Percentiles rank a stretch among this genome's conserved stretches.
phyloP scores from a whole-genome alignment of 176 grass and related monocot genomes.

The Miscanthus lutarioriparius region DNA sequence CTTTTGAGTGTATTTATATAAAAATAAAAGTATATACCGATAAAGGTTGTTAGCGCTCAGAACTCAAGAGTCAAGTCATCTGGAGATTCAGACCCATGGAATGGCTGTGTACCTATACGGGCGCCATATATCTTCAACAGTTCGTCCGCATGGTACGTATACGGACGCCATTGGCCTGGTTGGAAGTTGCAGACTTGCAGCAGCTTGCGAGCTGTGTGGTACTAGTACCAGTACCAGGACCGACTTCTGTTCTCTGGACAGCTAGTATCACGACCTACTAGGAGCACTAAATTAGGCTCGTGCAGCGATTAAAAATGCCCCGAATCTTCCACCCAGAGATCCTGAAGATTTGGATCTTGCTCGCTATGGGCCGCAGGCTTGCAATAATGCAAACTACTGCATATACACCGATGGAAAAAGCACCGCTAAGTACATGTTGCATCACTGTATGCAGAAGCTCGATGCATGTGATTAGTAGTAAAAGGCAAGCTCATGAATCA shows the following conservation, averaged over 20 bases:
- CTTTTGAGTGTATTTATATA: too few species aligned
- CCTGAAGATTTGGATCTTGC: slow-evolving; percentile 47
- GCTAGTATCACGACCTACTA: not conserved
- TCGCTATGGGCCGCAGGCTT: not conserved
- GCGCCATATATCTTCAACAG: not conserved
- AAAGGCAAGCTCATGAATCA: too few species aligned
- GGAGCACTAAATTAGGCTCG: slow-evolving; percentile 28
- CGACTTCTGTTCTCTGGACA: not conserved
- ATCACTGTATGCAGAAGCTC: not conserved
- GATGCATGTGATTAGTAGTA: not conserved
- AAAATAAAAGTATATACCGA: too few species aligned
- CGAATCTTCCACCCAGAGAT: slow-evolving; percentile 32
- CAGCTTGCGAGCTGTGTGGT: too few species aligned
- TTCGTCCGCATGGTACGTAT: not conserved
- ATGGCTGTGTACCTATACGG: too few species aligned
- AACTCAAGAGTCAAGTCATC: too few species aligned
- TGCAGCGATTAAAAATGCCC: slow-evolving; percentile 8
- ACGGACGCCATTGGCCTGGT: too few species aligned
- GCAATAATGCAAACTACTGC: slow-evolving; percentile 25
- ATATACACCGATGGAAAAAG: not conserved
- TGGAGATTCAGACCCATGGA: too few species aligned
- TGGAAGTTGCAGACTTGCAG: too few species aligned
- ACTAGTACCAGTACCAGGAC: not conserved
- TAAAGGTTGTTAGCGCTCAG: too few species aligned
- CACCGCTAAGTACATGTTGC: too few species aligned